Evolutionary conservation across 129 eudicot genomes (phyloP).

Genomic region (Daucus carota): DH1_v3.0 NC_030383.2:8708001-8708500

Average conservation of each 20-base stretch:
- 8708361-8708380: slow-evolving; percentile 88
- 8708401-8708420: slow-evolving; percentile 91
- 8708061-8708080: neutral
- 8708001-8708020: slow-evolving; percentile 96
- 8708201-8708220: slow-evolving; percentile 95
- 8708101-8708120: neutral
- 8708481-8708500: neutral
- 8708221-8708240: slow-evolving; percentile 78
- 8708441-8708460: neutral
- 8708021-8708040: slow-evolving; percentile 95
- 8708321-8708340: slow-evolving; percentile 65
- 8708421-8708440: slow-evolving; percentile 55
- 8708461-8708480: neutral
- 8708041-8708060: slow-evolving; percentile 90
- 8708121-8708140: slow-evolving; percentile 86
- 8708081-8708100: too few relatives aligned
- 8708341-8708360: slow-evolving; percentile 82
- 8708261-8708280: slow-evolving; percentile 97
- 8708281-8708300: slow-evolving; percentile 55
- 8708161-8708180: slow-evolving; percentile 95
- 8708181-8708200: slow-evolving; percentile 95
- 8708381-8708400: slow-evolving; percentile 74
- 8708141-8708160: slow-evolving; percentile 96
- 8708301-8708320: slow-evolving; percentile 62
- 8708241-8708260: slow-evolving; percentile 75